phyloP scores from a whole-genome alignment of 805 yeast genomes.

The Kluyveromyces dobzhanskii region DNA sequence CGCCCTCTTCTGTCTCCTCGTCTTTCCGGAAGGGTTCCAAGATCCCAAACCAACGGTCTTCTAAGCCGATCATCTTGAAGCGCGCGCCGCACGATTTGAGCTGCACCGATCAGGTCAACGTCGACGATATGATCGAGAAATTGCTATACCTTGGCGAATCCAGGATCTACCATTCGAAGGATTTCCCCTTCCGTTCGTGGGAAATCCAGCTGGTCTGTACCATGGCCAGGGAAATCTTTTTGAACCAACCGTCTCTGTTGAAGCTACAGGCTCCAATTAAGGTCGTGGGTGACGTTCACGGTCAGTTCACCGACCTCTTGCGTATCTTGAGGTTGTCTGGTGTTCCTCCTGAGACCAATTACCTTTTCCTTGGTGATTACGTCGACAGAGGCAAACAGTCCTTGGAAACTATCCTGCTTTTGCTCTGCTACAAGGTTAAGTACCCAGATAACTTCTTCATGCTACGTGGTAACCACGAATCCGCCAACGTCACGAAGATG shows the following conservation, averaged over 20 bases:
- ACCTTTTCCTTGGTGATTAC: slow-evolving; percentile 89
- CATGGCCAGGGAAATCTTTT: slow-evolving; percentile 49
- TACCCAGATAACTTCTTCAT: slow-evolving; percentile 93
- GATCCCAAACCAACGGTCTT: slow-evolving; percentile 13
- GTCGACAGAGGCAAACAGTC: slow-evolving; percentile 97
- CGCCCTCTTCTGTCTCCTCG: slow-evolving; percentile 6
- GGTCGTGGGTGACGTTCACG: slow-evolving; percentile 90
- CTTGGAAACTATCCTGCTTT: slow-evolving; percentile 78
- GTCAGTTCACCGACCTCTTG: slow-evolving; percentile 87
- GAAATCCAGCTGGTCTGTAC: slow-evolving; percentile 53
- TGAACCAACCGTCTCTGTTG: slow-evolving; percentile 56
- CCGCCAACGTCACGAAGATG: slow-evolving; percentile 92
- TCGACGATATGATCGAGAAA: slow-evolving; percentile 57
- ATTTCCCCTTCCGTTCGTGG: slow-evolving; percentile 40
- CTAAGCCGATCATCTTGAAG: slow-evolving; percentile 19
- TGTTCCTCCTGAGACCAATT: slow-evolving; percentile 89
- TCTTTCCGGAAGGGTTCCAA: slow-evolving; percentile 6
- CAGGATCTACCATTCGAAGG: slow-evolving; percentile 34
- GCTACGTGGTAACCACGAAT: slow-evolving; percentile 93
- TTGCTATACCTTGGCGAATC: slow-evolving; percentile 45
- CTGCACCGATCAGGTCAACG: slow-evolving; percentile 32
- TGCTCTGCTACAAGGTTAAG: slow-evolving; percentile 89
- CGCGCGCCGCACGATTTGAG: slow-evolving; percentile 24
- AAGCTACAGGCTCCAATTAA: slow-evolving; percentile 72
- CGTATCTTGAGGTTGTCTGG: slow-evolving; percentile 92